phyloP scores from a whole-genome alignment of 495 filamentous ascomycete genomes.

The Lasiosphaeria ovina region DNA sequence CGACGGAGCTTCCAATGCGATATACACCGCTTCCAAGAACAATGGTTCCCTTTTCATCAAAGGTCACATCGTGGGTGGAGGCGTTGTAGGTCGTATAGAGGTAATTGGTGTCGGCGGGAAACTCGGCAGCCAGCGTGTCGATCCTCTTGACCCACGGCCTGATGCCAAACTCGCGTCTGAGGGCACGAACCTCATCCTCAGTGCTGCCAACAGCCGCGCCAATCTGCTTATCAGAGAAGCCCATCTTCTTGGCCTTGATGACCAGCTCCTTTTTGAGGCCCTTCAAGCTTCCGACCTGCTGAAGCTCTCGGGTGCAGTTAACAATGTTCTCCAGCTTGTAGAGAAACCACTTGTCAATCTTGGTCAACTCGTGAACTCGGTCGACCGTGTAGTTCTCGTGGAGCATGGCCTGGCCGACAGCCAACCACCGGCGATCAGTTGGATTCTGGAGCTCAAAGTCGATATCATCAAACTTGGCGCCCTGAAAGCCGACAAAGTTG shows the following conservation, averaged over 20 bases:
- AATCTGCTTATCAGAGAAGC: constrained; percentile 96
- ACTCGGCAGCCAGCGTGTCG: constrained; percentile 94
- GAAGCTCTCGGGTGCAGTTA: constrained; percentile 79
- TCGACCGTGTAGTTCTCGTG: constrained; percentile 95
- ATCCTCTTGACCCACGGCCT: constrained; percentile 94
- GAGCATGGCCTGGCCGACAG: constrained; percentile 95
- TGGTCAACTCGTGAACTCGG: constrained; percentile 84
- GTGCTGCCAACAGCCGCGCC: constrained; percentile 77
- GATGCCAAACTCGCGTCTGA: constrained; percentile 82
- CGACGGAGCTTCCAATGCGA: constrained; percentile 93
- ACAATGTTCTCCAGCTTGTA: constrained; percentile 97
- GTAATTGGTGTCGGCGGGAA: constrained; percentile 96
- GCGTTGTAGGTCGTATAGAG: constrained; percentile 99
- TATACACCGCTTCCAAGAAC: constrained; percentile 94
- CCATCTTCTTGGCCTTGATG: constrained; percentile 90
- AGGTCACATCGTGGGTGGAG: constrained; percentile 89
- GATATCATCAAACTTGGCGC: constrained; percentile 87
- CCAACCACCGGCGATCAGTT: constrained; percentile 92
- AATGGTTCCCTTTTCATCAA: constrained; percentile 88
- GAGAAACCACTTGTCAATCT: constrained; percentile 97
- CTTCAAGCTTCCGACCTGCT: constrained; percentile 81
- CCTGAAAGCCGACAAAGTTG: constrained; percentile 88
- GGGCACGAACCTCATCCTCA: constrained; percentile 86
- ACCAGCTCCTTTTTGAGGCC: constrained; percentile 84
- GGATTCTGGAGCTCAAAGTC: constrained; percentile 89